Percentiles rank a stretch among this genome's conserved stretches.
Conservation (phyloP, 352 stramenopile species). For the Globisporangium carolinianum region DNA sequence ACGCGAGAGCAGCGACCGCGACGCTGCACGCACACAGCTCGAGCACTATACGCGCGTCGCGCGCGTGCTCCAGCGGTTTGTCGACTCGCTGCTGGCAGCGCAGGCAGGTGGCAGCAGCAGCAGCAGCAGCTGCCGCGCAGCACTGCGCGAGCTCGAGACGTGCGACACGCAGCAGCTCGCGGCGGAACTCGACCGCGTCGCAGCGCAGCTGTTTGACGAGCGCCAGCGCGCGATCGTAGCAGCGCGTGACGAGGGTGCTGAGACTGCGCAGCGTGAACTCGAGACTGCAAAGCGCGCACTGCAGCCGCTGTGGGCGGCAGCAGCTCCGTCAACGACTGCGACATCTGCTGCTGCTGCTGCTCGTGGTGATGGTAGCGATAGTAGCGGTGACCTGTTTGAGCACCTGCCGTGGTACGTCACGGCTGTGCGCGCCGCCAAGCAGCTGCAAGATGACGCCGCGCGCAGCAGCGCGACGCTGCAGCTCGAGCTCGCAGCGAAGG, state of each 20-base stretch:
- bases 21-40: slow-evolving; percentile 3
- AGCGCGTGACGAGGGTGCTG: slow-evolving; percentile 21
- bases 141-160: slow-evolving; percentile 9
- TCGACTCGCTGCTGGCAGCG: slow-evolving; percentile 15
- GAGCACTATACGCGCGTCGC: slow-evolving; percentile 21
- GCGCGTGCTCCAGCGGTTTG: slow-evolving; percentile 24
- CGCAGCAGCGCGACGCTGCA: slow-evolving; percentile 15
- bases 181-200: slow-evolving; percentile 21
- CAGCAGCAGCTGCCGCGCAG: not conserved
- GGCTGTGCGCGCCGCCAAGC: slow-evolving; percentile 26
- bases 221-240: slow-evolving; percentile 19
- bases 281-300: slow-evolving; percentile 41
- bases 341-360: not conserved
- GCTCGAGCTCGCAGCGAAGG: slow-evolving; percentile 18
- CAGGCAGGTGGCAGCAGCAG: slow-evolving; percentile 5
- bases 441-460: slow-evolving; percentile 23
- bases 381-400: slow-evolving; percentile 21
- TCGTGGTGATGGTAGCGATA: not conserved
- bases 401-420: slow-evolving; percentile 59
- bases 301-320: slow-evolving; percentile 14
- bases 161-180: slow-evolving; percentile 29
- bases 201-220: slow-evolving; percentile 19
- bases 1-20: slow-evolving; percentile 14
- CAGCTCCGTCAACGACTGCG: not conserved
- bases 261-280: slow-evolving; percentile 34